Conservation (phyloP, 2,329 filamentous ascomycete genomes). For the Botryotinia narcissicola region DNA sequence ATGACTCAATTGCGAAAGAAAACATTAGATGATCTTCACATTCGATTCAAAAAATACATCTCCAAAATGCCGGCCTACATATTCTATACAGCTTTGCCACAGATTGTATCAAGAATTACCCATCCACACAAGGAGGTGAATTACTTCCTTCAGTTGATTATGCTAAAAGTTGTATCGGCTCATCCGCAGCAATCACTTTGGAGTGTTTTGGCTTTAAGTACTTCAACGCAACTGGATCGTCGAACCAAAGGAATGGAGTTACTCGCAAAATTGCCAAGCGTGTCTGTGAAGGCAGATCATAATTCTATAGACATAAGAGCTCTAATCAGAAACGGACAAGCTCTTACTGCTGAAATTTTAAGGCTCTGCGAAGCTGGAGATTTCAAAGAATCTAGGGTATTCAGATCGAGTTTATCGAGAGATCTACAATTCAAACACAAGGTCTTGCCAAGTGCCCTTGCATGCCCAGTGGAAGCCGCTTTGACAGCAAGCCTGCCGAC, state of each 20-base stretch:
- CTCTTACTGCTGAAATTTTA: constrained; percentile 77
- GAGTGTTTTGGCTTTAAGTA: constrained; percentile 84
- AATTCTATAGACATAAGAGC: constrained; percentile 60
- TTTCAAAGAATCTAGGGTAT: constrained; percentile 67
- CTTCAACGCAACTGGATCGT: constrained; percentile 72
- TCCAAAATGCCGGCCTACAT: constrained; percentile 69
- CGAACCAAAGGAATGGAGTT: constrained; percentile 52
- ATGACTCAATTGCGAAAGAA: constrained; percentile 57
- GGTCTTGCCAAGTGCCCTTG: constrained; percentile 75
- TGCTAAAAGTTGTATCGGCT: constrained; percentile 79
- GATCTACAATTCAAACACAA: constrained; percentile 84
- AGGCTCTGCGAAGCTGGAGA: constrained; percentile 73
- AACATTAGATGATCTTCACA: constrained; percentile 67
- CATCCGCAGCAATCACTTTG: constrained; percentile 91
- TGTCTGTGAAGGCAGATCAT: constrained; percentile 51
- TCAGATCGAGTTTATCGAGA: constrained; percentile 68
- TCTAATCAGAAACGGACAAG: constrained; percentile 76
- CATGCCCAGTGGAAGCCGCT: constrained; percentile 84
- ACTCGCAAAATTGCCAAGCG: constrained; percentile 48
- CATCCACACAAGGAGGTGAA: constrained; percentile 80
- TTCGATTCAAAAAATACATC: constrained; percentile 77
- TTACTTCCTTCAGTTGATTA: constrained; percentile 72
- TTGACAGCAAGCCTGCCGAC: constrained; percentile 79
- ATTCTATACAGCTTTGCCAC: constrained; percentile 80
- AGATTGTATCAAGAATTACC: constrained; percentile 93